These are phyloP conservation scores for Ophiocordyceps unilateralis DNA, from an alignment of 2,329 filamentous ascomycete species.

Conservation along the genomic window DNA sequence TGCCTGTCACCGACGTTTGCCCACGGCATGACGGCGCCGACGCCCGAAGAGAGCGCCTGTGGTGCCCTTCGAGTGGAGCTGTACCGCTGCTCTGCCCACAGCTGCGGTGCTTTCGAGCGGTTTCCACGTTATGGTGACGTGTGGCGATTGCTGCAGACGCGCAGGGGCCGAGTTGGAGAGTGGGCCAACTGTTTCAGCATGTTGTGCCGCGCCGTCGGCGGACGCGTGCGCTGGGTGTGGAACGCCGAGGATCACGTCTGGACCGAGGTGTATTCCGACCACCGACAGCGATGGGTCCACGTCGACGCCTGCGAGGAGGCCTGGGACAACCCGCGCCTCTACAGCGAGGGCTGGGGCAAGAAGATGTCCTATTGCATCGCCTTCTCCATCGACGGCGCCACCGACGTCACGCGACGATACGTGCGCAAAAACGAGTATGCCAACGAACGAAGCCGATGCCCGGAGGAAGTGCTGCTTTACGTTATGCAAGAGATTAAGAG, in stretches of 20 bases:
- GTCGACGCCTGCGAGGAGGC: constrained; percentile 88
- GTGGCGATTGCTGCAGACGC: constrained; percentile 76
- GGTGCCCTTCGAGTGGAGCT: constrained; percentile 79
- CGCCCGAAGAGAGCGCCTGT: constrained; percentile 75
- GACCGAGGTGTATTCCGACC: constrained; percentile 93
- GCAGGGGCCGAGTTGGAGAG: constrained; percentile 75
- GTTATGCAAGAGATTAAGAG: constrained; percentile 84
- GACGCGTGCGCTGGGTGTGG: constrained; percentile 92
- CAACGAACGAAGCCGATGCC: constrained; percentile 57
- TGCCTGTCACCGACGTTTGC: constrained; percentile 73
- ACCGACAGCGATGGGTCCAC: constrained; percentile 89
- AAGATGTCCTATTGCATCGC: constrained; percentile 96
- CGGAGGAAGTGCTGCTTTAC: constrained; percentile 80
- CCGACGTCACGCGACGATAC: constrained; percentile 49
- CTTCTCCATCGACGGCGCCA: constrained; percentile 75
- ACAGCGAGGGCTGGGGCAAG: constrained; percentile 89
- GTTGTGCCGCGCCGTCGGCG: constrained; percentile 85
- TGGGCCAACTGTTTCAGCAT: constrained; percentile 99
- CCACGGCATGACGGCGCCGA: constrained; percentile 68
- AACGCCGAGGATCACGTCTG: constrained; percentile 95
- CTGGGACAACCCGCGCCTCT: constrained; percentile 87
- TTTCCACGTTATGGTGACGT: constrained; percentile 93
- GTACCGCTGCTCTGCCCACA: constrained; percentile 65
- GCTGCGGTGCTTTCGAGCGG: constrained; percentile 65
- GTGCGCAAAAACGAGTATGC: constrained; percentile 58